phyloP scores from a whole-genome alignment of 305 asterid species.

The Euphrasia arctica region DNA sequence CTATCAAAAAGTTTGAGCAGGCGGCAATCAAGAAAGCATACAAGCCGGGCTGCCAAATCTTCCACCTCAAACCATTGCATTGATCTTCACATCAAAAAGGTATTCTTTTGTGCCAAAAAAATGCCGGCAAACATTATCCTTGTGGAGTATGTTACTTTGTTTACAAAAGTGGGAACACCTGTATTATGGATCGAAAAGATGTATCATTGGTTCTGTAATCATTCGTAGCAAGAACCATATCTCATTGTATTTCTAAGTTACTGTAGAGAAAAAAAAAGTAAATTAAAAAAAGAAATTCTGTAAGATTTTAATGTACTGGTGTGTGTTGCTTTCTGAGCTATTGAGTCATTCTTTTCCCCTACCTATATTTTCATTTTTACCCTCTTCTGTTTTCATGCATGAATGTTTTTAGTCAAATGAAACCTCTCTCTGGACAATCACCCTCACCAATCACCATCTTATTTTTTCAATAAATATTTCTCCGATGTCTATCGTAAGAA shows the following conservation, averaged over 20 bases:
- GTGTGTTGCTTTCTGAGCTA: background rate
- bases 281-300: background rate
- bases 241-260: slow-evolving; percentile 20
- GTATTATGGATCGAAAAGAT: slow-evolving; percentile 24
- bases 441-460: background rate
- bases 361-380: background rate
- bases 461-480: slow-evolving; percentile 5
- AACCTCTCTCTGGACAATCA: background rate
- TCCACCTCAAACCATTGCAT: slow-evolving; percentile 82
- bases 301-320: background rate
- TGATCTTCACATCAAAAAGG: slow-evolving; percentile 25
- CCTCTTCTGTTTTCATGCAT: background rate
- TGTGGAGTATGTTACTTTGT: slow-evolving; percentile 24
- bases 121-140: slow-evolving; percentile 35
- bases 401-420: background rate
- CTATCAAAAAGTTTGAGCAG: slow-evolving; percentile 79
- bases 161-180: slow-evolving; percentile 27
- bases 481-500: no score
- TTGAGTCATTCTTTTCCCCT: background rate
- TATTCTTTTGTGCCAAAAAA: slow-evolving; percentile 23
- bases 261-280: slow-evolving; percentile 10
- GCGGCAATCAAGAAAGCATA: slow-evolving; percentile 69
- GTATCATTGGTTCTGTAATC: background rate
- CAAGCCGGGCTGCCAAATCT: slow-evolving; percentile 79
- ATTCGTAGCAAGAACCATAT: background rate